Base-by-base conservation (phyloP, 2,329 filamentous ascomycete genomes). In the Aureobasidium leucospermi region DNA sequence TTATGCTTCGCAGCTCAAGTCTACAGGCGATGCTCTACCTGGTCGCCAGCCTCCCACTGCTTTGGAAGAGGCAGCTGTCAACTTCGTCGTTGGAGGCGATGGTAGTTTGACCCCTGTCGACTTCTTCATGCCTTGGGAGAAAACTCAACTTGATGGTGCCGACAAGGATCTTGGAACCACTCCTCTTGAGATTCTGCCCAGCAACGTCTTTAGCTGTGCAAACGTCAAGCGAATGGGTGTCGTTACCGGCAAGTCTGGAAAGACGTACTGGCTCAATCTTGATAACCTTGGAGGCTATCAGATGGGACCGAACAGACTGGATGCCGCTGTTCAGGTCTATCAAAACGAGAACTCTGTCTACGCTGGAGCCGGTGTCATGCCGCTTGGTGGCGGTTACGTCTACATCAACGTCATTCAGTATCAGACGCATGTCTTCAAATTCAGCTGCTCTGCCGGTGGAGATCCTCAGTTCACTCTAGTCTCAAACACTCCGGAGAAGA, bases 391-490 rank as follows among this genome's bases (percentile, higher is more conserved):
- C 13, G 77, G 78, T 16, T 80, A 79, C 63, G 71, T 80, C 55
- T 79, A 79, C 66, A 75, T 79, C 65, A 78, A 75, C 59, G 73
- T 83, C 5, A 82, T 84, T 57, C 75, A 79, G 64, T 80, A 79
- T 64, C 75, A 78, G 13, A 80, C 80, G 0, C 76, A 80, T 52
- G 79, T 82, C 16, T 84, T 83, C 74, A 81, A 83, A 63, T 84
- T 84, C 66, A 76, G 78, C 2, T 83, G 80, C 66, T 71, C 75
- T 61, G 70, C 71, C 23, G 60, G 57, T 38, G 81, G 81, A 3
- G 74, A 78, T 9, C 78, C 81, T 0, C 74, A 75, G 2, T 84
- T 85, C 55, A 77, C 79, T 23, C 79, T 81, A 64, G 77, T 82
- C 1, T 78, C 78, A 4, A 75, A 79, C 58, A 79, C 75, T 3